phyloP scores from a whole-genome alignment of 129 eudicot genomes.

The Escallonia rubra region DNA sequence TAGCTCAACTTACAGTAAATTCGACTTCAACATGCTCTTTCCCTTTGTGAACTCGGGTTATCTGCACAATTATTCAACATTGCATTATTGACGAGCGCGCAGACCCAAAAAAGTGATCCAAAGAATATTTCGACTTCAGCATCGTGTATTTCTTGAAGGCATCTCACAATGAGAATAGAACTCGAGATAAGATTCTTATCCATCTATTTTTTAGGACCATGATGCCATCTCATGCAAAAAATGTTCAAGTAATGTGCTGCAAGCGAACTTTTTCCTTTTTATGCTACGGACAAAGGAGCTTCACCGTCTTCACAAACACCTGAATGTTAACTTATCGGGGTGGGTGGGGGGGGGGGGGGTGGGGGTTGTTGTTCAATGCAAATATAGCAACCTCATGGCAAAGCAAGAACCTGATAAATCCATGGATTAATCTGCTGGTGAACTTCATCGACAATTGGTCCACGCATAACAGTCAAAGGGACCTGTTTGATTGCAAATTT shows the following conservation, averaged over 20 bases:
- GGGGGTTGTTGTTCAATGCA: no score
- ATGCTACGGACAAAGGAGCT: no score
- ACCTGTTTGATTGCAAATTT: background rate
- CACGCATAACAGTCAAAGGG: constrained; percentile 15
- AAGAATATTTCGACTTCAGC: no score
- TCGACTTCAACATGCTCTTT: constrained; percentile 26
- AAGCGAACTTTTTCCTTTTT: no score
- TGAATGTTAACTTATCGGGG: no score
- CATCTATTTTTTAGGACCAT: no score
- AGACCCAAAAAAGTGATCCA: no score
- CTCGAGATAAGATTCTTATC: no score
- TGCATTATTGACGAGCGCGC: background rate
- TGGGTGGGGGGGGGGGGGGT: no score
- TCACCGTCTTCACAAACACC: no score
- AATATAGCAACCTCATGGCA: background rate
- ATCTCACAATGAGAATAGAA: background rate
- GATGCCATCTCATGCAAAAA: no score
- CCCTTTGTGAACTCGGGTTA: constrained; percentile 21
- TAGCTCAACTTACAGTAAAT: constrained; percentile 9
- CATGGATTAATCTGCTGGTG: constrained; percentile 23
- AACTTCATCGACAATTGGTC: constrained; percentile 27
- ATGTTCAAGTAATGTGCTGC: no score
- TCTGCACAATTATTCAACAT: constrained; percentile 1
- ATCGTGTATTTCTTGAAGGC: background rate
- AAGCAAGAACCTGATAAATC: constrained; percentile 18